phyloP scores from a whole-genome alignment of 176 grass and related monocot species.

The bread wheat (Triticum aestivum) region DNA sequence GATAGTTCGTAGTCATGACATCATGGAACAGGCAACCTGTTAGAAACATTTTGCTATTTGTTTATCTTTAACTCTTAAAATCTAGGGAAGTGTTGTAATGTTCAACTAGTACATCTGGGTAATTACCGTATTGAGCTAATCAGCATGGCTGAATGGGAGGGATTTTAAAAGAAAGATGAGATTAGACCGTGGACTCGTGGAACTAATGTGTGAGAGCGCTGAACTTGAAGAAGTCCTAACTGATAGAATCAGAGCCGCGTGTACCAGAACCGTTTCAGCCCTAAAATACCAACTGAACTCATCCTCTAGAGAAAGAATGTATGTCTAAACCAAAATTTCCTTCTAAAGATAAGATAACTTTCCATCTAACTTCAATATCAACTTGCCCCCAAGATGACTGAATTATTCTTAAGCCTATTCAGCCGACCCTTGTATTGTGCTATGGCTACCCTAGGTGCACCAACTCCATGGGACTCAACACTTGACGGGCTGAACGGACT shows the following conservation, averaged over 20 bases:
- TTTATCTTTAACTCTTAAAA: slow-evolving; percentile 2
- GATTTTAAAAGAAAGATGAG: background rate
- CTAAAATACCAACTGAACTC: background rate
- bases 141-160: background rate
- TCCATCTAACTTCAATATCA: background rate
- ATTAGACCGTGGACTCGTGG: background rate
- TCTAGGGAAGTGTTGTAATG: background rate
- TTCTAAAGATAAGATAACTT: background rate
- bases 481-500: background rate
- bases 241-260: background rate
- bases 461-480: background rate
- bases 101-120: background rate
- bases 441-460: background rate
- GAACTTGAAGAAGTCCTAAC: background rate
- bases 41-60: background rate
- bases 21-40: background rate
- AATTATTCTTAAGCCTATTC: background rate
- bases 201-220: background rate
- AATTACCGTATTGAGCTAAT: background rate
- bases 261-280: background rate
- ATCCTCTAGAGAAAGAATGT: background rate
- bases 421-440: background rate
- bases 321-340: background rate
- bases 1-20: background rate
- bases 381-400: background rate